Conservation (phyloP, 345 rosid genomes). For the Eucalyptus erythrocorys region DNA sequence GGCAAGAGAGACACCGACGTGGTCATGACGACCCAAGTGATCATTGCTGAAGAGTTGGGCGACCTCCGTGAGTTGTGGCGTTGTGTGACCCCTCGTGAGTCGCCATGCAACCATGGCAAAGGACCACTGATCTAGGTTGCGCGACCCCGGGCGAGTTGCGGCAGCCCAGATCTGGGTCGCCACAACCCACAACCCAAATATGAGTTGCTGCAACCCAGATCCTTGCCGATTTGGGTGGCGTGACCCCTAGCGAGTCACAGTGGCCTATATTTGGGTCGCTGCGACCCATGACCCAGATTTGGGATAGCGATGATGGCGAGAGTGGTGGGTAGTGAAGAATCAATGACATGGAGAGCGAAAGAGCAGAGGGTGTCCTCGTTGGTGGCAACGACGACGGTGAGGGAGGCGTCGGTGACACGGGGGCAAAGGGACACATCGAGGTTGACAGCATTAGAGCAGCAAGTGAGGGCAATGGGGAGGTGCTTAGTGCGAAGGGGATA, state of each 20-base stretch:
- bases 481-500: no score
- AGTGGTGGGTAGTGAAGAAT: rapidly evolving
- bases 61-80: rapidly evolving
- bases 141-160: rapidly evolving
- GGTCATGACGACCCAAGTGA: rapidly evolving
- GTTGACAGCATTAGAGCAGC: rapidly evolving
- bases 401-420: no score
- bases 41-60: rapidly evolving
- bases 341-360: no score
- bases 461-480: no score
- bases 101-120: rapidly evolving
- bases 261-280: rapidly evolving
- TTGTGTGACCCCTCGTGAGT: no score
- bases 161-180: rapidly evolving
- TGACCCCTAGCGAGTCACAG: rapidly evolving
- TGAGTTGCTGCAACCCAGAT: no score
- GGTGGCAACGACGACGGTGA: rapidly evolving
- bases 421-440: rapidly evolving
- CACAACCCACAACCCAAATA: no score
- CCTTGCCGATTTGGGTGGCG: rapidly evolving
- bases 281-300: rapidly evolving
- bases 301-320: rapidly evolving
- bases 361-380: rapidly evolving
- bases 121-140: rapidly evolving
- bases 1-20: rapidly evolving